Base-by-base conservation (phyloP, 2,329 filamentous ascomycete species). In the Exophiala lecanii-corni region DNA sequence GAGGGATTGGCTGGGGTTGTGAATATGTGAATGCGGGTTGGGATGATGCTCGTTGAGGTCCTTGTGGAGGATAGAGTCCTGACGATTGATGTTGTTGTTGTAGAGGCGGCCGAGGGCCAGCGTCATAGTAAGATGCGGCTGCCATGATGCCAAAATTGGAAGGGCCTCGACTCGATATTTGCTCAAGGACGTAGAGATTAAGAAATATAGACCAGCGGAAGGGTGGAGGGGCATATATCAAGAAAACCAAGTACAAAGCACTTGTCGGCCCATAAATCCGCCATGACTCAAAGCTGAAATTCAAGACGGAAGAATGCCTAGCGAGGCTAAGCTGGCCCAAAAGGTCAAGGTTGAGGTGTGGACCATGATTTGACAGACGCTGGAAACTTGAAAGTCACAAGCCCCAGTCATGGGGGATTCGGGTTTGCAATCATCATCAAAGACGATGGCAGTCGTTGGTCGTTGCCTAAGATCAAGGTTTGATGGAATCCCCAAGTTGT, bases 111-210 rank as follows among this genome's bases (percentile, higher is more conserved):
- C 50, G 43, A 3, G 47, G 36, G 28, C 30, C 46, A n/a, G 40
- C 25, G 9, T 45, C 39, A 28, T 46, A 55, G 36, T 51, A 56
- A n/a, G 54, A 52, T 42, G 50, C 48, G 19, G 54, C 54, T 45
- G 54, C 50, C 54, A 56, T 55, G 5, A 18, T 38, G n/a, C n/a
- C n/a, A n/a, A n/a, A n/a, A n/a, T n/a, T n/a, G n/a, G n/a, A n/a
- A n/a, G n/a, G n/a, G n/a, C n/a, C n/a, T n/a, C n/a, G n/a, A n/a
- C n/a, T n/a, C n/a, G n/a, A n/a, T n/a, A n/a, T n/a, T n/a, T n/a
- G n/a, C n/a, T n/a, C n/a, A n/a, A n/a, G n/a, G n/a, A n/a, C n/a
- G n/a, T n/a, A n/a, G n/a, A n/a, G n/a, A n/a, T n/a, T n/a, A n/a
- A n/a, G n/a, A n/a, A n/a, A n/a, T n/a, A n/a, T n/a, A n/a, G n/a